phyloP scores from a whole-genome alignment of 2,329 filamentous ascomycete genomes.

The Xylaria sp. region DNA sequence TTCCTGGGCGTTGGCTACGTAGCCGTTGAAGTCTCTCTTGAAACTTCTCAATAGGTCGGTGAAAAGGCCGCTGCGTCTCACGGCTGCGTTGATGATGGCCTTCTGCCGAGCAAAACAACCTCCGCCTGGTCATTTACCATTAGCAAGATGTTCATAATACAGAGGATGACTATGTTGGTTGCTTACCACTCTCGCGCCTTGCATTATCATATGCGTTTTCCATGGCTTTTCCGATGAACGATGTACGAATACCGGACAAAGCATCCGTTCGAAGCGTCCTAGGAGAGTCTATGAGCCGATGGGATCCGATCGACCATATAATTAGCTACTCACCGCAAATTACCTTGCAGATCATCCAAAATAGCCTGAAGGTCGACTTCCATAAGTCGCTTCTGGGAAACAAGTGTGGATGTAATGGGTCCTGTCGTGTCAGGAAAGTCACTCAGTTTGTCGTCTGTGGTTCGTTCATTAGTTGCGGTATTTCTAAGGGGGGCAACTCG shows the following conservation, averaged over 20 bases:
- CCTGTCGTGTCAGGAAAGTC: slow-evolving; percentile 6
- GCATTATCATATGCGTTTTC: slow-evolving; percentile 49
- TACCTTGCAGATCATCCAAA: slow-evolving; percentile 43
- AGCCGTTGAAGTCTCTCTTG: slow-evolving; percentile 39
- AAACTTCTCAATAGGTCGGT: slow-evolving; percentile 46
- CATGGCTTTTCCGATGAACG: slow-evolving; percentile 54
- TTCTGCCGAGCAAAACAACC: slow-evolving; percentile 52
- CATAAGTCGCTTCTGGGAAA: slow-evolving; percentile 47
- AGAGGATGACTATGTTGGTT: not conserved
- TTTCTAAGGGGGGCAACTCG: not conserved
- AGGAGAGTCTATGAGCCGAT: slow-evolving; percentile 7
- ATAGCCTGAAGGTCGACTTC: slow-evolving; percentile 39
- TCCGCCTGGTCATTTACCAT: slow-evolving; percentile 42
- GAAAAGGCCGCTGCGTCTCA: slow-evolving; percentile 49
- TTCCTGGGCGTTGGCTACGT: slow-evolving; percentile 38
- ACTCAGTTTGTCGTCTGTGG: slow-evolving; percentile 22
- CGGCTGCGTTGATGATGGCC: slow-evolving; percentile 47
- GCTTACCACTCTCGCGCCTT: slow-evolving; percentile 51
- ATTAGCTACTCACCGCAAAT: slow-evolving; percentile 24
- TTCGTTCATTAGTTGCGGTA: slow-evolving; percentile 2
- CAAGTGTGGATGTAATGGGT: slow-evolving; percentile 46
- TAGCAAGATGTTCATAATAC: not conserved
- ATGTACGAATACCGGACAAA: slow-evolving; percentile 53
- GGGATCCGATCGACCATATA: slow-evolving; percentile 20
- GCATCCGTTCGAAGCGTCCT: slow-evolving; percentile 52